Conservation (phyloP, 2,329 filamentous ascomycete species). For the Fusarium nodosum region DNA sequence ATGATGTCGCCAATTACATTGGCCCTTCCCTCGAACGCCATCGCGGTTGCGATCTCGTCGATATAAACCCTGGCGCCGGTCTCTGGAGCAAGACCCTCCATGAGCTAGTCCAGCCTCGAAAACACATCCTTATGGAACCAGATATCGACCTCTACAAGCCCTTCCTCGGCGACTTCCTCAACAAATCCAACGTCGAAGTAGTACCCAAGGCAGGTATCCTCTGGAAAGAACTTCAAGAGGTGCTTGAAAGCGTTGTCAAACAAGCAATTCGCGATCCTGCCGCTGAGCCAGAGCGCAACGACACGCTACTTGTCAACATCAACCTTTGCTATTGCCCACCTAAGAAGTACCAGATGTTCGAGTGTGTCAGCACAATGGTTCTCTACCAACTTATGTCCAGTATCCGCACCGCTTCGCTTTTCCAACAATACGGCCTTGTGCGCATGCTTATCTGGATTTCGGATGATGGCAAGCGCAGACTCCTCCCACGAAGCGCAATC, state of each 20-base stretch:
- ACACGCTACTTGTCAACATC: slow-evolving; percentile 79
- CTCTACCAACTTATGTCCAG: slow-evolving; percentile 72
- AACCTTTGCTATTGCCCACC: slow-evolving; percentile 72
- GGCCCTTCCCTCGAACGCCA: slow-evolving; percentile 76
- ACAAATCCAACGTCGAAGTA: slow-evolving; percentile 63
- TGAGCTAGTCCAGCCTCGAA: slow-evolving; percentile 79
- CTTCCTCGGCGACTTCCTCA: slow-evolving; percentile 71
- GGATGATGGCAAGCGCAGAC: slow-evolving; percentile 67
- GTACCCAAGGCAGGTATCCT: slow-evolving; percentile 70
- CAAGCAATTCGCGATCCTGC: slow-evolving; percentile 61
- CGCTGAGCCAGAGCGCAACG: slow-evolving; percentile 69
- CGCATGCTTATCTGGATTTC: slow-evolving; percentile 82
- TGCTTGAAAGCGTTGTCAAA: slow-evolving; percentile 67
- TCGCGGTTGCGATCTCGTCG: slow-evolving; percentile 85
- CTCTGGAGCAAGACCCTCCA: slow-evolving; percentile 85
- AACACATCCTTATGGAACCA: slow-evolving; percentile 86
- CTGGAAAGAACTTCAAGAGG: slow-evolving; percentile 69
- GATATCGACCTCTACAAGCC: slow-evolving; percentile 69
- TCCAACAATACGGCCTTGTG: slow-evolving; percentile 83
- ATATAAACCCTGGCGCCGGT: slow-evolving; percentile 85
- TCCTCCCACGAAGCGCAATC: slow-evolving; percentile 72
- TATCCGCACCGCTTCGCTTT: slow-evolving; percentile 69
- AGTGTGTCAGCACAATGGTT: slow-evolving; percentile 70
- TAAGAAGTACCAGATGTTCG: slow-evolving; percentile 64
- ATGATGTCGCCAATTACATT: slow-evolving; percentile 79